Evolutionary conservation across 225 moss, liverwort and hornwort species (phyloP).

Genomic region (Ulota crispa): DNA sequence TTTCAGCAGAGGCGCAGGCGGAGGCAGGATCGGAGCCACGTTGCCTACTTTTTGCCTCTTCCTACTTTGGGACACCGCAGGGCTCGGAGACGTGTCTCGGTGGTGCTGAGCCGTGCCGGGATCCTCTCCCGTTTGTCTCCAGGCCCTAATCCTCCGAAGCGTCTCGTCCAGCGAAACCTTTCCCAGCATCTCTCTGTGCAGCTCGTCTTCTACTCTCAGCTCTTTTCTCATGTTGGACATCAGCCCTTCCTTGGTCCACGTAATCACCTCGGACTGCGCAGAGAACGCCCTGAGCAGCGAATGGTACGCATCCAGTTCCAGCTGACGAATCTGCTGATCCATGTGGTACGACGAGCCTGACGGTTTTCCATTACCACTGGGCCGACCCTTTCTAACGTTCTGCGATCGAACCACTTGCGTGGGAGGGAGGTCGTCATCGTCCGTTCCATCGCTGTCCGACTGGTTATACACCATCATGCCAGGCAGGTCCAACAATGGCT

Average conservation of each 20-base stretch:
- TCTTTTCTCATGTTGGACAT: constrained; percentile 83
- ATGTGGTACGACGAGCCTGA: constrained; percentile 41
- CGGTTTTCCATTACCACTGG: constrained; percentile 74
- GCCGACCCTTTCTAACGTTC: constrained; percentile 53
- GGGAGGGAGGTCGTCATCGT: constrained; percentile 79
- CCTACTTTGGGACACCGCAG: constrained; percentile 72
- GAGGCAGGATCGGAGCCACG: constrained; percentile 50
- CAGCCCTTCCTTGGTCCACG: constrained; percentile 77
- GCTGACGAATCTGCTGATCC: constrained; percentile 68
- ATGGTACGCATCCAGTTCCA: constrained; percentile 83
- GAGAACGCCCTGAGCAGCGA: constrained; percentile 73
- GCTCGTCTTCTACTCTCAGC: constrained; percentile 80
- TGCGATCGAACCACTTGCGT: constrained; percentile 47
- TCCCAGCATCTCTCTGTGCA: constrained; percentile 71
- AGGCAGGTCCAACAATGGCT: background rate
- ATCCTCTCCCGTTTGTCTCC: constrained; percentile 51
- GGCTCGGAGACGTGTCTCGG: constrained; percentile 74
- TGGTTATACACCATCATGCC: constrained; percentile 44
- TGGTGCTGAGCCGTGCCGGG: constrained; percentile 33
- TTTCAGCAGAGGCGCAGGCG: constrained; percentile 56
- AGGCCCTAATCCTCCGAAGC: constrained; percentile 61
- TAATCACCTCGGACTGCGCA: constrained; percentile 75
- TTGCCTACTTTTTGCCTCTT: constrained; percentile 76
- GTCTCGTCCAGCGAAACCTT: constrained; percentile 59
- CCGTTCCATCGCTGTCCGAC: constrained; percentile 55